Base-by-base conservation (phyloP, 495 filamentous ascomycete genomes). In the Aspergillus avenaceus region DNA sequence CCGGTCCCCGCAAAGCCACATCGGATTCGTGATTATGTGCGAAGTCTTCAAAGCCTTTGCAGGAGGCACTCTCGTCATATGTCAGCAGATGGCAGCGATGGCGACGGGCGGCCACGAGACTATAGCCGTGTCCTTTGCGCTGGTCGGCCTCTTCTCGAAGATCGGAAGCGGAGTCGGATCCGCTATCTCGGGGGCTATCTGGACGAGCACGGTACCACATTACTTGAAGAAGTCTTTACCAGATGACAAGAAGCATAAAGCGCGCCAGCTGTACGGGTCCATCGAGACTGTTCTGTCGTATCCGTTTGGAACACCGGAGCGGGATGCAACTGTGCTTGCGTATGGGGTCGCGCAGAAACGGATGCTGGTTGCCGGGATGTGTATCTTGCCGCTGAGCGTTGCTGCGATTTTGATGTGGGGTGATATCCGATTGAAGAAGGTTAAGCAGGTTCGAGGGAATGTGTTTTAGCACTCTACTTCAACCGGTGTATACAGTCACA, bases 1-100 rank as follows among this genome's bases (percentile, higher is more conserved):
- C 74, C 80, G 84, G 27, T 75, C 80, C 19, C 73, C 78, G 47
- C 63, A 71, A 44, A 69, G 66, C 19, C 53, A 71, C 45, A 61
- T 85, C 19, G 84, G 82, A 8, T 82, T 81, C 59, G 67, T 90
- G 18, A 69, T 85, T 60, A 83, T 87, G 78, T 81, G 75, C 55
- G 81, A 88, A 60, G 82, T 88, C 59, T 78, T 86, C 62, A 84
- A 86, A 49, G 78, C 82, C 24, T 71, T 88, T 31, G 69, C 72
- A 18, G 79, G 77, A 12, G 75, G 77, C 26, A 73, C 72, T 5
- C 61, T 81, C n/a, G 34, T 84, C 36, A 80, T 86, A 57, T 71
- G 66, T 50, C 75, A 81, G 52, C 77, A 86, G 54, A 74, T 87
- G 28, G 82, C 84, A 1, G 73, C 78, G 61, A 82, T 87, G 81